phyloP scores from a whole-genome alignment of 2,329 filamentous ascomycete genomes.

The Biscogniauxia marginata region DNA sequence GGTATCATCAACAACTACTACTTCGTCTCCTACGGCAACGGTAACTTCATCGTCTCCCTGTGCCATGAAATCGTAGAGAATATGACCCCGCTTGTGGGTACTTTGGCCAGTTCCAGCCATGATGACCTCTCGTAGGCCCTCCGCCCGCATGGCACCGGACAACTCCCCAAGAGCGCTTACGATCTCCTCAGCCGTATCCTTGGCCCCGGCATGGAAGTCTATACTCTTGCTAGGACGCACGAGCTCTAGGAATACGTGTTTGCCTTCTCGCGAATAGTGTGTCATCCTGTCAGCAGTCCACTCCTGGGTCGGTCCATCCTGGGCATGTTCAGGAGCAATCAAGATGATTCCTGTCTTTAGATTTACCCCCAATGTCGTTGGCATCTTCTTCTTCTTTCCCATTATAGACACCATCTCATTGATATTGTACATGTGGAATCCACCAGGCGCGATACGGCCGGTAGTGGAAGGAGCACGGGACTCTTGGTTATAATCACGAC shows the following conservation, averaged over 20 bases:
- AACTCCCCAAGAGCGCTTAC: constrained; percentile 84
- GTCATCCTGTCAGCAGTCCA: constrained; percentile 94
- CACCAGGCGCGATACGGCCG: constrained; percentile 64
- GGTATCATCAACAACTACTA: constrained; percentile 81
- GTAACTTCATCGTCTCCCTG: constrained; percentile 97
- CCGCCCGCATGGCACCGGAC: constrained; percentile 80
- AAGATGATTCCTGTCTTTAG: constrained; percentile 83
- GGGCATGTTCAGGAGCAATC: constrained; percentile 80
- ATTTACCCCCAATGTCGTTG: constrained; percentile 94
- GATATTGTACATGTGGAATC: constrained; percentile 93
- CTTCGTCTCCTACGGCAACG: constrained; percentile 85
- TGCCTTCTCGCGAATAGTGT: constrained; percentile 97
- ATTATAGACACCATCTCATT: constrained; percentile 97
- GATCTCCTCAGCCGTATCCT: constrained; percentile 95
- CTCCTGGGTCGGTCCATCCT: constrained; percentile 82
- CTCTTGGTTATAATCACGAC: constrained; percentile 10
- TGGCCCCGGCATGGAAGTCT: constrained; percentile 95
- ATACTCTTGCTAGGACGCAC: constrained; percentile 90
- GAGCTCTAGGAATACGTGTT: constrained; percentile 94
- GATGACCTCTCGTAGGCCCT: constrained; percentile 80
- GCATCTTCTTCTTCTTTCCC: constrained; percentile 97
- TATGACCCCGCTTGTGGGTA: constrained; percentile 75
- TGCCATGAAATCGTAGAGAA: constrained; percentile 95
- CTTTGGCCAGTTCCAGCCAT: constrained; percentile 68
- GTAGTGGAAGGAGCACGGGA: constrained; percentile 26